Conservation (phyloP, 176 grass and related monocot genomes). For the Oryza coarctata region DNA sequence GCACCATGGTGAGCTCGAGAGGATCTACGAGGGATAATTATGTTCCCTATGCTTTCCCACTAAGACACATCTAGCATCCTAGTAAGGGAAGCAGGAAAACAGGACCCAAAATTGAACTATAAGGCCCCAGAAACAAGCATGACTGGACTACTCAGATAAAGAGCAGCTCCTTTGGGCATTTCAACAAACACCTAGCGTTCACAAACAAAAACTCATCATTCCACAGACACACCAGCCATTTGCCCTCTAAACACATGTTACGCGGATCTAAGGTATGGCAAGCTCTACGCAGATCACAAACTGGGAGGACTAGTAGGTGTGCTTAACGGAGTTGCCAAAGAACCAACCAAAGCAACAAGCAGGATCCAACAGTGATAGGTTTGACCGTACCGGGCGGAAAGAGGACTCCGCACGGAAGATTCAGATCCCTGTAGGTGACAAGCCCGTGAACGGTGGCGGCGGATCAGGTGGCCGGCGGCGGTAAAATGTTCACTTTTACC, state of each 20-base stretch:
- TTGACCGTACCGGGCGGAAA: neutral
- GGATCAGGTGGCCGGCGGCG: neutral
- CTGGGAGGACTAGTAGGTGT: neutral
- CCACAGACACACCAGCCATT: neutral
- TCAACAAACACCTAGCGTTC: slow-evolving; percentile 41
- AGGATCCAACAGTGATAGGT: neutral
- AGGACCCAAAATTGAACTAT: neutral
- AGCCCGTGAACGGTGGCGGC: neutral
- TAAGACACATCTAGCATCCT: neutral
- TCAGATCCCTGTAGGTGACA: neutral
- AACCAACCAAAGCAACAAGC: neutral
- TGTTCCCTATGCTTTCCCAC: neutral
- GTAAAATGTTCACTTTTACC: neutral
- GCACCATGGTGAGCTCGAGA: neutral
- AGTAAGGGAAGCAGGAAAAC: neutral
- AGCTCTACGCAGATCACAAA: neutral
- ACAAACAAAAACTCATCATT: neutral
- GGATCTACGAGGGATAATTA: neutral
- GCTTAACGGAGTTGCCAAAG: neutral
- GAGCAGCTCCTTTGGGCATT: slow-evolving; percentile 26
- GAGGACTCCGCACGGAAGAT: neutral
- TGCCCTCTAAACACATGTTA: neutral
- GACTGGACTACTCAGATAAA: neutral
- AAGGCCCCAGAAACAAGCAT: neutral
- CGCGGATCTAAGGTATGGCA: neutral